Percentiles rank a stretch among this genome's conserved stretches.
Conservation (phyloP, 495 filamentous ascomycete species). For the Podospora pseudocomata region DNA sequence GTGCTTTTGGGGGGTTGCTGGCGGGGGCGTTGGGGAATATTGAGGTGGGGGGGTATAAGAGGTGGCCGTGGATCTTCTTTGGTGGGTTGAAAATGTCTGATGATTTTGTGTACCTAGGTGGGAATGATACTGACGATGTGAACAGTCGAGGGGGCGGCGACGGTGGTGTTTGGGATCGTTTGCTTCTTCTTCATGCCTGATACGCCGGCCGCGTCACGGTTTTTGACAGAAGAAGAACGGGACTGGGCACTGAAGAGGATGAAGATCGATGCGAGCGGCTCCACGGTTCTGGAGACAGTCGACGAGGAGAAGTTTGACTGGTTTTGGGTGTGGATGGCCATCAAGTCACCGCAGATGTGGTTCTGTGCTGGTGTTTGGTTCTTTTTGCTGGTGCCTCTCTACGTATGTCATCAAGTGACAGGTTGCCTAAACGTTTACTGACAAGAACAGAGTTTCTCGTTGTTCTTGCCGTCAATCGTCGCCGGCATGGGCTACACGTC, state of each 20-base stretch:
- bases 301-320: slow-evolving; percentile 46
- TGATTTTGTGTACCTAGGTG: background rate
- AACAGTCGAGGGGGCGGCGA: slow-evolving; percentile 41
- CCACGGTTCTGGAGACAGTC: slow-evolving; percentile 31
- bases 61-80: slow-evolving; percentile 48
- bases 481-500: slow-evolving; percentile 50
- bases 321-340: slow-evolving; percentile 38
- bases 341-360: slow-evolving; percentile 43
- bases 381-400: slow-evolving; percentile 38
- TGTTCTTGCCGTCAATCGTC: slow-evolving; percentile 53
- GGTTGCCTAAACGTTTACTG: background rate
- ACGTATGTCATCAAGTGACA: slow-evolving; percentile 17
- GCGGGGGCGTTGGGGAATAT: slow-evolving; percentile 47
- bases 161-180: slow-evolving; percentile 40
- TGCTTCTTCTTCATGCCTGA: slow-evolving; percentile 46
- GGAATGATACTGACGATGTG: background rate
- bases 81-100: slow-evolving; percentile 11
- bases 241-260: slow-evolving; percentile 37
- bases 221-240: slow-evolving; percentile 39
- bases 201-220: slow-evolving; percentile 41
- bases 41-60: slow-evolving; percentile 38
- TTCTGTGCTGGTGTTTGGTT: slow-evolving; percentile 43
- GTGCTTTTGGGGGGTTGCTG: slow-evolving; percentile 65
- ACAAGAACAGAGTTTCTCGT: slow-evolving; percentile 23
- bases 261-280: slow-evolving; percentile 41